phyloP scores from a whole-genome alignment of 257 asterid species.

The Solanum habrochaites region DNA sequence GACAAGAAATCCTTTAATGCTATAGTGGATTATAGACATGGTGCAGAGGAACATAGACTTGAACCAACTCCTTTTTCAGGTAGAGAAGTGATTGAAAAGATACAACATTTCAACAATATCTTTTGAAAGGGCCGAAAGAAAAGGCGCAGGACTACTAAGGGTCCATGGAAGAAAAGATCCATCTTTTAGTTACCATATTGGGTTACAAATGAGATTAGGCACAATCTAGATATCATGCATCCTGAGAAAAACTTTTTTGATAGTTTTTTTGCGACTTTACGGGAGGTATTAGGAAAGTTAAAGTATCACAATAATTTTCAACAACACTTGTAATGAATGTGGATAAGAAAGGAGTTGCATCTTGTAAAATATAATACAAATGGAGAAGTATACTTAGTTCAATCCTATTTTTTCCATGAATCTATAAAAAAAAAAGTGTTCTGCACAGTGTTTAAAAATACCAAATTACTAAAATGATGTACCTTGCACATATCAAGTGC shows the following conservation, averaged over 20 bases:
- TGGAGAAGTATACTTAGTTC: no score
- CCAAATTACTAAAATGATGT: background rate
- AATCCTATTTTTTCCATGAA: no score
- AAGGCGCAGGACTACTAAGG: background rate
- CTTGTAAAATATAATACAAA: background rate
- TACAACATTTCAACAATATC: no score
- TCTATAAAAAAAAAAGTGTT: no score
- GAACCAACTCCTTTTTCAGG: background rate
- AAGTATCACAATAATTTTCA: no score
- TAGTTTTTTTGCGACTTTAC: background rate
- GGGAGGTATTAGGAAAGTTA: no score
- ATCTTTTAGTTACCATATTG: background rate
- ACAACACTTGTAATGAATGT: background rate
- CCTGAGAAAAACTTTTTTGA: background rate
- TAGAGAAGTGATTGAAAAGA: background rate
- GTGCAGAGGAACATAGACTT: background rate
- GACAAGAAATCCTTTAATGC: background rate
- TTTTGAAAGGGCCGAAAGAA: background rate
- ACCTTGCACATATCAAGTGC: background rate
- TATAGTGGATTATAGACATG: background rate
- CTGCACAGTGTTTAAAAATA: no score
- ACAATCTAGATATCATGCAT: background rate
- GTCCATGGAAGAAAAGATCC: background rate
- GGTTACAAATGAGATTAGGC: background rate
- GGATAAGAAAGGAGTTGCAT: background rate